Percentiles rank a stretch among this genome's conserved stretches.
Evolutionary conservation across 192 early-diverging fungal species (phyloP).

Genomic region (Geosiphon pyriformis): DNA sequence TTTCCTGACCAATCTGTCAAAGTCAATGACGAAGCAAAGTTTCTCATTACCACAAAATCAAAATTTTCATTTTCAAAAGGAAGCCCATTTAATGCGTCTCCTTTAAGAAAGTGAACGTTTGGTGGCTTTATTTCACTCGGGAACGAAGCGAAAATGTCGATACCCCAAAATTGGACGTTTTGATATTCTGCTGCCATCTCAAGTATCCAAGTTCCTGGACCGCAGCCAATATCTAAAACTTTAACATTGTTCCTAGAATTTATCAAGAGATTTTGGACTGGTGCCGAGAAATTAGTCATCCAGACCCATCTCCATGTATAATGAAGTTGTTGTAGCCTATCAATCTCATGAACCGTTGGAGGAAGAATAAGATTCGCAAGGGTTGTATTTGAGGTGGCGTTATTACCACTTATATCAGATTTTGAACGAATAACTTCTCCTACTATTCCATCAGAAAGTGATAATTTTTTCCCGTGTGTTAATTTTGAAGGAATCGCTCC

Average conservation of each 20-base stretch:
- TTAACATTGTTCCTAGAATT: not conserved
- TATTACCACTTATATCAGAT: too few species aligned
- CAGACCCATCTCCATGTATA: not conserved
- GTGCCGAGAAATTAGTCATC: not conserved
- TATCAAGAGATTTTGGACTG: not conserved
- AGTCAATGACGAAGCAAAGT: constrained; percentile 17
- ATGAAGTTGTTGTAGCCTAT: constrained; percentile 2
- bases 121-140: constrained; percentile 30
- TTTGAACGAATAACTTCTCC: too few species aligned
- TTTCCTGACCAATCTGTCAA: constrained; percentile 13
- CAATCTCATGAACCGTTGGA: constrained; percentile 9
- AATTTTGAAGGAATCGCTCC: too few species aligned
- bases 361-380: too few species aligned
- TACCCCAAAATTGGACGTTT: constrained; percentile 16
- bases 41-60: constrained; percentile 30
- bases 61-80: constrained; percentile 26
- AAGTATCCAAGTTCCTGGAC: constrained; percentile 32
- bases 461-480: too few species aligned
- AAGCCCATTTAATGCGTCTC: constrained; percentile 25
- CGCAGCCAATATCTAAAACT: constrained; percentile 25
- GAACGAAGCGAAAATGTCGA: constrained; percentile 34
- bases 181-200: constrained; percentile 34
- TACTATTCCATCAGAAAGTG: too few species aligned
- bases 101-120: constrained; percentile 27
- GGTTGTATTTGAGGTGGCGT: too few species aligned